Base-by-base conservation (phyloP, 2,329 filamentous ascomycete genomes). In the Apiospora saccharicola region DNA sequence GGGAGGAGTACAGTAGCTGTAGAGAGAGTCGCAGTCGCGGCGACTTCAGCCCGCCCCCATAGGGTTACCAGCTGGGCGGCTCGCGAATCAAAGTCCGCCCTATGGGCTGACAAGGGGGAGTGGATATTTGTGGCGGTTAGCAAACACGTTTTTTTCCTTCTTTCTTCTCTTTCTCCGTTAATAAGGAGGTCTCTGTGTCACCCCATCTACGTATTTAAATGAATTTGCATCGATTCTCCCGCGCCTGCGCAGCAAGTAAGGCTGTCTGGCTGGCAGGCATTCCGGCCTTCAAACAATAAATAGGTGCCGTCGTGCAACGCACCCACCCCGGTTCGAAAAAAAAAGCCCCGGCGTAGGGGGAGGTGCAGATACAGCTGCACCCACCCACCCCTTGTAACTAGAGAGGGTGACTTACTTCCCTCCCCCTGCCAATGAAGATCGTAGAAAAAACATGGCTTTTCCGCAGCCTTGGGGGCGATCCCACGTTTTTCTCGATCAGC, bases 1-100 rank as follows among this genome's bases (percentile, higher is more conserved):
- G 7, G 7, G 37, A 41, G 37, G 1, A 41, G 7, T 10, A 41
- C 26, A 30, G 26, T 30, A 41, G 37, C 37, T 10, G 37, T 5
- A 41, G 37, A 37, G 37, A 10, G 26, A 34, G 53, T 22, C 34
- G 57, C 53, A 57, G 8, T 19, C 51, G 41, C 49, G 24, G 24
- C 1, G 30, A 30, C 53, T 14, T 51, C 49, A 51, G 49, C 49
- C 8, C 49, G 12, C 19, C 53, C 41, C 41, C 30, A 64, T 64
- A 64, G 57, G 57, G 57, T 41, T 41, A 37, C 57, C 57, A 37
- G 57, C 57, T 64, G 57, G 13, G 10, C 34, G 57, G 57, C 57
- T 64, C 57, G n/a, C 57, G 57, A 64, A 64, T 64, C 30, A 41
- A n/a, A 64, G 8, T n/a, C 41, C 57, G 57, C 57, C 57, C 34